These are phyloP conservation scores for Paracamarosporium sp. DNA, from an alignment of 2,329 filamentous ascomycete genomes.

Conservation along the genomic window DNA sequence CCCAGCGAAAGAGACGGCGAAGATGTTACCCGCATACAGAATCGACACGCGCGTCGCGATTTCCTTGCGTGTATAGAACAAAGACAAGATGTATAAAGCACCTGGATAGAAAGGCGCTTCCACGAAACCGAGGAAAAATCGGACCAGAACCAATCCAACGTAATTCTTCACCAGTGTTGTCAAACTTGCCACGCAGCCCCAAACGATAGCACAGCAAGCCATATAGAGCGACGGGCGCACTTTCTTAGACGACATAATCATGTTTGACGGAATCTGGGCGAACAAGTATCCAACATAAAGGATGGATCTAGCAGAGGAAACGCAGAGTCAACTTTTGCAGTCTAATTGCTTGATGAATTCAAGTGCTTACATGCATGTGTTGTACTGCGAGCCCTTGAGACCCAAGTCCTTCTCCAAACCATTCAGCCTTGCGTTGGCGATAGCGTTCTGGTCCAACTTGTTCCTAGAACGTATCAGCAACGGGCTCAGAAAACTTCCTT, in stretches of 20 bases:
- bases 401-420: conserved; percentile 62
- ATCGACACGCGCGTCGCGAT: conserved; percentile 38
- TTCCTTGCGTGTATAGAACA: conserved; percentile 68
- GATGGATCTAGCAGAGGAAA: conserved; percentile 10
- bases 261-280: conserved; percentile 51
- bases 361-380: conserved; percentile 53
- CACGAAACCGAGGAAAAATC: conserved; percentile 38
- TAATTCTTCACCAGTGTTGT: conserved; percentile 37
- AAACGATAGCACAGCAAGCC: conserved; percentile 37
- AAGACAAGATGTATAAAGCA: conserved; percentile 65
- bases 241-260: conserved; percentile 46
- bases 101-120: conserved; percentile 63
- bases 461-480: conserved; percentile 23
- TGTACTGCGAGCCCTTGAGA: conserved; percentile 31
- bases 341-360: conserved; percentile 29
- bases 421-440: conserved; percentile 68
- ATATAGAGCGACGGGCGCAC: conserved; percentile 41
- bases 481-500: neutral
- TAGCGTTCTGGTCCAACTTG: conserved; percentile 65
- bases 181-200: conserved; percentile 38
- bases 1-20: conserved; percentile 49
- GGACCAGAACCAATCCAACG: conserved; percentile 31
- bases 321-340: neutral
- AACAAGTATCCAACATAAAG: conserved; percentile 31
- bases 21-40: conserved; percentile 46